Percentiles rank a stretch among this genome's conserved stretches.
Evolutionary conservation across 2,329 filamentous ascomycete species (phyloP).

Genomic region (Dothistroma septosporum): DNA sequence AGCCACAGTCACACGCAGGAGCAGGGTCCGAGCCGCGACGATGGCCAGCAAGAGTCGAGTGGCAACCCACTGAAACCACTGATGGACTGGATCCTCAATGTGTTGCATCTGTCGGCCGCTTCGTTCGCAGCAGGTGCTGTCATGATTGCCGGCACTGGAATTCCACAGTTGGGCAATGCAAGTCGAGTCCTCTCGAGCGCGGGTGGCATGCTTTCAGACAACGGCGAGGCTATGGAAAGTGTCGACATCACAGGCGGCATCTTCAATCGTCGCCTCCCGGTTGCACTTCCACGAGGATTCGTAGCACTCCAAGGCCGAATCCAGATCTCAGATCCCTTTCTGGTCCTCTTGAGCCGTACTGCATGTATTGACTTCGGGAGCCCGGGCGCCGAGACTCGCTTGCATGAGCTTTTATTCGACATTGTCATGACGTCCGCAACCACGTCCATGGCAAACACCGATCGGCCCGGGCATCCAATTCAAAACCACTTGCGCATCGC

Average conservation of each 20-base stretch:
- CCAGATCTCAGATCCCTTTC: conserved; percentile 26
- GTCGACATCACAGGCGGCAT: conserved; percentile 15
- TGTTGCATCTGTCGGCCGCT: conserved; percentile 21
- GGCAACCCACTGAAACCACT: conserved; percentile 16
- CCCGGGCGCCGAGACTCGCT: conserved; percentile 28
- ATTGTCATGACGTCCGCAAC: conserved; percentile 29
- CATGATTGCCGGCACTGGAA: conserved; percentile 13
- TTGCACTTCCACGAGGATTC: conserved; percentile 35
- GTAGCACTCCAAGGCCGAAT: conserved; percentile 27
- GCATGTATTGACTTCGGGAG: conserved; percentile 34
- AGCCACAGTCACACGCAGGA: conserved; percentile 1
- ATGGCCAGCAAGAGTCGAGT: not conserved
- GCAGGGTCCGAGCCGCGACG: conserved; percentile 7
- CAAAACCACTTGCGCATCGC: conserved; percentile 32
- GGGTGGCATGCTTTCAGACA: conserved; percentile 18
- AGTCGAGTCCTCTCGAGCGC: conserved; percentile 10
- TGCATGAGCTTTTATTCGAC: conserved; percentile 32
- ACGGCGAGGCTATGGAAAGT: conserved; percentile 19
- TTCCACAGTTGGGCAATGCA: conserved; percentile 13
- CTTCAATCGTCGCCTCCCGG: conserved; percentile 23
- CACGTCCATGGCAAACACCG: conserved; percentile 11
- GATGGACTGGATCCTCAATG: conserved; percentile 23
- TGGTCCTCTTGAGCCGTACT: conserved; percentile 30
- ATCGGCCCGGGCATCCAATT: conserved; percentile 27
- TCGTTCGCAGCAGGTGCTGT: conserved; percentile 17